Evolutionary conservation across 306 rosid genomes (phyloP), one percentile per base, ranked within the genome.

Genomic region (Cicer cuneatum): DNA sequence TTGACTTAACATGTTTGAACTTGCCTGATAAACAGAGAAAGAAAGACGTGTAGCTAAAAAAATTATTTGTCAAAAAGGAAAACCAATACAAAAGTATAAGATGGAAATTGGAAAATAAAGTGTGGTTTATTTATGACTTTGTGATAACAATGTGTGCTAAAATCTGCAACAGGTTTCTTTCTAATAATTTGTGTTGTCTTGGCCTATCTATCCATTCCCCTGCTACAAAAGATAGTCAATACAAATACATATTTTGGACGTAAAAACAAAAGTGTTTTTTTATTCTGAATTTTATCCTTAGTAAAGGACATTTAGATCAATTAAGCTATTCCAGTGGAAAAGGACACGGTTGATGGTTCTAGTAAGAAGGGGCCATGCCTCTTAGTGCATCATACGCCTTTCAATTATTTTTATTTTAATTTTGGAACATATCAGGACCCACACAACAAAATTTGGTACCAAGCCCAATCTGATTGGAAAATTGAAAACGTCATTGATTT

Each of bases 311-410:
- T 19, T 49, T 61, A 29, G 69, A 75, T 71, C 74, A 66, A 78
- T 69, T 58, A 47, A 70, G 39, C 65, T 77, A 53, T 77, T 77
- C 75, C 53, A 33, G 64, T 57, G 43, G 78, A 81, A 80, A 84
- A 84, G 72, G 85, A 73, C 54, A 84, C 71, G 66, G 76, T 73
- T 62, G 73, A 69, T 56, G 81, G 71, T 39, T 76, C 21, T 53
- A 7, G 64, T 69, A 63, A 68, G 51, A 74, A 56, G 81, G 75
- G 83, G 45, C 75, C 86, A 79, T 74, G 37, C 72, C 65, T 69
- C 1, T 33, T 19, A 77, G 48, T 40, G 29, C 16, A 61, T 43
- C 35, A 69, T 78, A 39, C 56, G 67, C 75, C 5, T 75, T 39
- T 42, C 21, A 11, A 48, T 46, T 64, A 59, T 65, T 60, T 79